phyloP scores from a whole-genome alignment of 495 filamentous ascomycete genomes.

The Polyplosphaeria fusca region DNA sequence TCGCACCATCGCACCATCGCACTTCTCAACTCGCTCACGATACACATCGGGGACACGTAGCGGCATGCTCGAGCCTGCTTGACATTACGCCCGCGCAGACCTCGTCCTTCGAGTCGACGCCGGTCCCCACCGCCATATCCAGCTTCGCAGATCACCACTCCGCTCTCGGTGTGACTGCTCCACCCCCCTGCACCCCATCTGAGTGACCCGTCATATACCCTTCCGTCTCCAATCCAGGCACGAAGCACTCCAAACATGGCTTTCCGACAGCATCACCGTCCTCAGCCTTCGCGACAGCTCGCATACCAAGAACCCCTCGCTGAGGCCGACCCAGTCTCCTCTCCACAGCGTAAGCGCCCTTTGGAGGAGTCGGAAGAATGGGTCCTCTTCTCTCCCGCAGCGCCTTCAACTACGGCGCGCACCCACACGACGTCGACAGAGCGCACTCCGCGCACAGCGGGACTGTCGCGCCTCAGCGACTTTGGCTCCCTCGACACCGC shows the following conservation, averaged over 20 bases:
- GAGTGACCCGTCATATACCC: too few relatives aligned
- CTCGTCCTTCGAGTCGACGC: background rate
- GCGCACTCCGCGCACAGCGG: constrained; percentile 66
- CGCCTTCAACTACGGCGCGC: constrained; percentile 58
- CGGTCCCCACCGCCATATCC: background rate
- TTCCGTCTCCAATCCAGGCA: background rate
- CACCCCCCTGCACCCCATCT: too few relatives aligned
- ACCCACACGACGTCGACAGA: constrained; percentile 71
- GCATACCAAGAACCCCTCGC: constrained; percentile 51
- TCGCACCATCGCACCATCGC: background rate
- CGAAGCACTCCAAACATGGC: constrained; percentile 58
- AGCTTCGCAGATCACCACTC: background rate
- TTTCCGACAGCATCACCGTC: constrained; percentile 66
- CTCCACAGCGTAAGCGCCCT: constrained; percentile 37
- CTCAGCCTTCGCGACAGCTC: constrained; percentile 56
- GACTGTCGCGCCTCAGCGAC: constrained; percentile 74
- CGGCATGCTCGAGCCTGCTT: background rate
- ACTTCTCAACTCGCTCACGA: background rate
- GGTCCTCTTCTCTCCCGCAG: constrained; percentile 86
- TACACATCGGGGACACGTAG: background rate
- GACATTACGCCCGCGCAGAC: background rate
- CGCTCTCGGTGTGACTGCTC: background rate
- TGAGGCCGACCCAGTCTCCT: constrained; percentile 32
- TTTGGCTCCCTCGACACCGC: constrained; percentile 77
- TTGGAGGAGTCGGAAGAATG: constrained; percentile 82